phyloP scores from a whole-genome alignment of 1,284 basidiomycete species.

The Kwoniella shivajii region DNA sequence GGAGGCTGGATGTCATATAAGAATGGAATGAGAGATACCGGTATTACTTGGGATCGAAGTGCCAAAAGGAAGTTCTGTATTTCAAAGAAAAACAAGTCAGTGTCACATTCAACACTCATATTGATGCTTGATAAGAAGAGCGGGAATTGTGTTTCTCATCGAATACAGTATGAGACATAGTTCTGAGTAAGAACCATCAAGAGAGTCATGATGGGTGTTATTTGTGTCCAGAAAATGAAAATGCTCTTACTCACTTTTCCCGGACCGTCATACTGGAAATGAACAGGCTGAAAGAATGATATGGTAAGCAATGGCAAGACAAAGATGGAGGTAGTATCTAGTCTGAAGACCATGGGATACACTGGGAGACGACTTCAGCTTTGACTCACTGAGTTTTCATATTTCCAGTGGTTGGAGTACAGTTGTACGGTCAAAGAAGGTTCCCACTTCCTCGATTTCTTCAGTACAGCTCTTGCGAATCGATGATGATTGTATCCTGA shows the following conservation, averaged over 20 bases:
- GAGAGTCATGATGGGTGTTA: too few species aligned
- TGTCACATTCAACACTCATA: not conserved
- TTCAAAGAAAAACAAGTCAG: not conserved
- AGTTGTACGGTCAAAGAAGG: constrained; percentile 53
- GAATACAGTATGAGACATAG: not conserved
- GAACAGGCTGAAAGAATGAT: constrained; percentile 11
- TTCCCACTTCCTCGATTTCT: constrained; percentile 54
- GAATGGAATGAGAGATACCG: constrained; percentile 49
- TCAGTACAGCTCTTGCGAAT: constrained; percentile 52
- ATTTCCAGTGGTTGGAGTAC: constrained; percentile 49
- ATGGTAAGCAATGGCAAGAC: not conserved
- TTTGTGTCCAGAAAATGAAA: too few species aligned
- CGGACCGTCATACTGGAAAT: constrained; percentile 52
- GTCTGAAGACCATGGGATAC: not conserved
- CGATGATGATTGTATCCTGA: constrained; percentile 55
- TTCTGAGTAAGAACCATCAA: too few species aligned
- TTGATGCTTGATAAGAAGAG: not conserved
- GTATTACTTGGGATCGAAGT: constrained; percentile 53
- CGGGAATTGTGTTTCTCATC: not conserved
- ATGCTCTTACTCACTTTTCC: constrained; percentile 46
- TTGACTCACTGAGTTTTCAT: constrained; percentile 49
- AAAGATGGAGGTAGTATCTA: not conserved
- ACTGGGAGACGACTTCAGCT: not conserved
- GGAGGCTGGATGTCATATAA: constrained; percentile 51
- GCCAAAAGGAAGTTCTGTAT: constrained; percentile 54